These are phyloP conservation scores for Erythrophleum ivorense DNA, from an alignment of 331 rosid species.

Conservation along the genomic window DNA sequence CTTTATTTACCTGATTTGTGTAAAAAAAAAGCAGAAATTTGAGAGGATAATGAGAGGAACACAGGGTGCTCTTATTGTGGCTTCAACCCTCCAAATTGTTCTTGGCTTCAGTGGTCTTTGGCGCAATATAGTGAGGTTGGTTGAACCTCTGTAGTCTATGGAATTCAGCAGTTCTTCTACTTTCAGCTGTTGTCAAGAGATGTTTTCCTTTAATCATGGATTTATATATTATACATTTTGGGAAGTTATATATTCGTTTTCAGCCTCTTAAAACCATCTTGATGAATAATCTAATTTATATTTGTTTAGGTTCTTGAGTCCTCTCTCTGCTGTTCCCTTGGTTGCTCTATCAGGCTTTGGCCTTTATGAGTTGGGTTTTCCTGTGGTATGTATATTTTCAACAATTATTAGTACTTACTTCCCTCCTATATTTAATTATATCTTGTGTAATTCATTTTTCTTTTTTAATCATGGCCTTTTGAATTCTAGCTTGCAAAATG, in stretches of 20 bases:
- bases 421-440: slow-evolving; percentile 19
- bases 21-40: slow-evolving; percentile 67
- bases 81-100: slow-evolving; percentile 94
- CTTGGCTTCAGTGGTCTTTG: slow-evolving; percentile 97
- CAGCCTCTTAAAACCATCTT: slow-evolving; percentile 20
- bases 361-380: slow-evolving; percentile 85
- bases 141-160: slow-evolving; percentile 10
- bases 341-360: slow-evolving; percentile 96
- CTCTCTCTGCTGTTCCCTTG: slow-evolving; percentile 89
- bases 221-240: not conserved
- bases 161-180: not conserved
- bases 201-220: not conserved
- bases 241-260: not conserved
- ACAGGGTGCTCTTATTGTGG: slow-evolving; percentile 96
- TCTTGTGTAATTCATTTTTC: slow-evolving; percentile 15
- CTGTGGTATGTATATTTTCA: slow-evolving; percentile 68
- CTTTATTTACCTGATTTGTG: slow-evolving; percentile 25
- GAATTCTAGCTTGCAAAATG: slow-evolving; percentile 83
- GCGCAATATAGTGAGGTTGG: slow-evolving; percentile 94
- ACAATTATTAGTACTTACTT: not conserved
- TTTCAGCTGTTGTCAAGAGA: not conserved
- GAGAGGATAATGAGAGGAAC: slow-evolving; percentile 95
- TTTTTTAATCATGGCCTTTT: slow-evolving; percentile 29
- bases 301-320: slow-evolving; percentile 79
- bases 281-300: slow-evolving; percentile 22